A percentile compares a stretch with the other conserved stretches of the same genome.
Evolutionary conservation across 2,329 filamentous ascomycete species (phyloP).

Genomic region (Dactylellina cionopaga): DNA sequence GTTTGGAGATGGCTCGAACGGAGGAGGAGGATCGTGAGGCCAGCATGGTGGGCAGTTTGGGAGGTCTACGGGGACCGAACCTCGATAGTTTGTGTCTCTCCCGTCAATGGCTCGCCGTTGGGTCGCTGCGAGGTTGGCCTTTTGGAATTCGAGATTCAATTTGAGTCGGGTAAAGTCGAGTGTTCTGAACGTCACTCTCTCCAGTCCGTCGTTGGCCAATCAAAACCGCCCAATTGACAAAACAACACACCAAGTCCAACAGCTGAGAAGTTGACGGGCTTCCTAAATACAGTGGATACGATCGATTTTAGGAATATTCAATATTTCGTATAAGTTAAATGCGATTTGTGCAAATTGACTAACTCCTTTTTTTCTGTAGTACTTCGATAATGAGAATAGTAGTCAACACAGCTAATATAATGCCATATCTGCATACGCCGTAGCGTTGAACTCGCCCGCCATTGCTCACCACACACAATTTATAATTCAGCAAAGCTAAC

Average conservation of each 20-base stretch:
- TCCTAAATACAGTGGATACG: no score
- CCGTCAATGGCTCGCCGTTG: constrained; percentile 41
- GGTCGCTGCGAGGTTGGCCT: neutral
- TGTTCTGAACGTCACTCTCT: constrained; percentile 40
- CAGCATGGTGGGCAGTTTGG: constrained; percentile 34
- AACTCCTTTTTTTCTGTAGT: no score
- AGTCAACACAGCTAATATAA: no score
- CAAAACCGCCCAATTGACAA: constrained; percentile 33
- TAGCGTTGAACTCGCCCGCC: no score
- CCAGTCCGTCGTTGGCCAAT: constrained; percentile 27
- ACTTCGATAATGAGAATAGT: no score
- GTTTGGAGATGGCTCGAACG: constrained; percentile 43
- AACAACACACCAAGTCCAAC: constrained; percentile 26
- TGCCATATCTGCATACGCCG: no score
- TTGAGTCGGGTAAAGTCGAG: constrained; percentile 28
- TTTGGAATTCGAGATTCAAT: constrained; percentile 1
- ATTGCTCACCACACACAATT: no score
- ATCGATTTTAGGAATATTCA: no score
- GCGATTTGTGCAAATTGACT: no score
- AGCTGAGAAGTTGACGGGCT: neutral
- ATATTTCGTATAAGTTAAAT: no score
- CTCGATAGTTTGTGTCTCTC: constrained; percentile 26
- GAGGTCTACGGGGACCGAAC: constrained; percentile 27
- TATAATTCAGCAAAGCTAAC: no score
- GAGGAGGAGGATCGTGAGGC: constrained; percentile 47